A percentile compares a stretch with the other conserved stretches of the same genome.
phyloP scores from a whole-genome alignment of 163 green algal species.

The Volvox carteri region DNA sequence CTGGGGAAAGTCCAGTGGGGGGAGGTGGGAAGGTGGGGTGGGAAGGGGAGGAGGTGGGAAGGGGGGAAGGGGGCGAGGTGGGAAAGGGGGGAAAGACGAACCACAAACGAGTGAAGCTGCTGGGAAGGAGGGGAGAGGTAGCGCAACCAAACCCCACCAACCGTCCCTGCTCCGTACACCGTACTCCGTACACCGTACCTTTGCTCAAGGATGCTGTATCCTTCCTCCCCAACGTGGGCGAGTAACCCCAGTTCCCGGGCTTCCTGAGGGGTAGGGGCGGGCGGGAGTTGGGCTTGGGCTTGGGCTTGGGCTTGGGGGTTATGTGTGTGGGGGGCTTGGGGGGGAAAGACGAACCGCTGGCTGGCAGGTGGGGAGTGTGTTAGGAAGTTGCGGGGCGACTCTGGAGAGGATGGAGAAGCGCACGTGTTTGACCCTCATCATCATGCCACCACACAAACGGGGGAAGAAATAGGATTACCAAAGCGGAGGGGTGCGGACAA shows the following conservation, averaged over 20 bases:
- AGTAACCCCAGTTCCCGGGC: slow-evolving; percentile 57
- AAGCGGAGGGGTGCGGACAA: no score
- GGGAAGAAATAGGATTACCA: no score
- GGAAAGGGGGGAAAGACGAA: not conserved
- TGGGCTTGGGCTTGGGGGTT: no score
- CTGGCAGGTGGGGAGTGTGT: no score
- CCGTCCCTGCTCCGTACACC: not conserved
- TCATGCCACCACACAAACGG: no score
- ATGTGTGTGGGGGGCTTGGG: no score
- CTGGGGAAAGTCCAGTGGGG: slow-evolving; percentile 27
- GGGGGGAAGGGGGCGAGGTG: not conserved
- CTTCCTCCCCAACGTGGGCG: slow-evolving; percentile 58
- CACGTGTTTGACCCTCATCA: no score
- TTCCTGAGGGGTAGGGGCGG: slow-evolving; percentile 52
- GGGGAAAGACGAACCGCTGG: no score
- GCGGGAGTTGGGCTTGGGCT: no score
- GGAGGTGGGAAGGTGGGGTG: not conserved
- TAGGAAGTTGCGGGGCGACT: not conserved
- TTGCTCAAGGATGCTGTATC: slow-evolving; percentile 61
- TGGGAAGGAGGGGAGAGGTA: not conserved
- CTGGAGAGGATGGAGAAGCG: no score
- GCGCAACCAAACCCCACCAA: not conserved
- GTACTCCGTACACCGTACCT: slow-evolving; percentile 31
- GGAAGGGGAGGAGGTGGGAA: not conserved
- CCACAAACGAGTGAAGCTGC: not conserved